phyloP scores from a whole-genome alignment of 257 asterid genomes.

The Solanum etuberosum region DNA sequence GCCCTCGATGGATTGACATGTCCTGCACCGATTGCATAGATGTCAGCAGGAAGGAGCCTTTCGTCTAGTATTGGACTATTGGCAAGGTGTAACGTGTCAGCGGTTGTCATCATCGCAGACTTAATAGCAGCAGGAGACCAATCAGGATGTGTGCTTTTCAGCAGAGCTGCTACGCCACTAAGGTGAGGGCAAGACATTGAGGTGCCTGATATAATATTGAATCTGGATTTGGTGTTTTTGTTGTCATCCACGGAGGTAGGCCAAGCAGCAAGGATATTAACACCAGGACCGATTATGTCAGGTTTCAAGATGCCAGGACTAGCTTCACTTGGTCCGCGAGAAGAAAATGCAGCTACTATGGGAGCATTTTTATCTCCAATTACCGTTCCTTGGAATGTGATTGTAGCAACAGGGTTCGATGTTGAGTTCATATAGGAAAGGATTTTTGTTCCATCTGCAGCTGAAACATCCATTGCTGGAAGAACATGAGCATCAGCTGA shows the following conservation, averaged over 20 bases:
- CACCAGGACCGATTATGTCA: constrained; percentile 53
- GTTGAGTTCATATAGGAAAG: constrained; percentile 17
- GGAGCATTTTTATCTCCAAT: constrained; percentile 35
- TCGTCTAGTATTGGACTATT: constrained; percentile 18
- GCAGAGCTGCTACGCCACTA: constrained; percentile 31
- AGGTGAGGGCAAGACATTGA: constrained; percentile 51
- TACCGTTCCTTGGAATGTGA: constrained; percentile 28
- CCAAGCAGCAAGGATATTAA: constrained; percentile 43
- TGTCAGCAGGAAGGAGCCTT: constrained; percentile 10
- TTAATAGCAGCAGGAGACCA: constrained; percentile 44
- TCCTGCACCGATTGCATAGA: constrained; percentile 33
- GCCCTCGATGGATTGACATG: constrained; percentile 37
- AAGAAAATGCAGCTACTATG: constrained; percentile 26
- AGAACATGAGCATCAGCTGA: constrained; percentile 11
- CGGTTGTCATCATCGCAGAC: constrained; percentile 49
- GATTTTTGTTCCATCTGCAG: constrained; percentile 2
- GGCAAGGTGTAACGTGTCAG: constrained; percentile 16
- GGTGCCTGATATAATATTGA: constrained; percentile 38
- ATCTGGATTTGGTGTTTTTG: constrained; percentile 7
- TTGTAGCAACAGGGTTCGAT: constrained; percentile 3
- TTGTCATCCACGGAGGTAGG: constrained; percentile 15
- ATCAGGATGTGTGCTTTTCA: constrained; percentile 27
- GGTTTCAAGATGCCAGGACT: constrained; percentile 56
- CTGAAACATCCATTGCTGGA: constrained; percentile 15
- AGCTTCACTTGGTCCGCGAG: constrained; percentile 25